These are phyloP conservation scores for Phytomonas francai DNA, from an alignment of 208 protist species.

Conservation along the genomic window DNA sequence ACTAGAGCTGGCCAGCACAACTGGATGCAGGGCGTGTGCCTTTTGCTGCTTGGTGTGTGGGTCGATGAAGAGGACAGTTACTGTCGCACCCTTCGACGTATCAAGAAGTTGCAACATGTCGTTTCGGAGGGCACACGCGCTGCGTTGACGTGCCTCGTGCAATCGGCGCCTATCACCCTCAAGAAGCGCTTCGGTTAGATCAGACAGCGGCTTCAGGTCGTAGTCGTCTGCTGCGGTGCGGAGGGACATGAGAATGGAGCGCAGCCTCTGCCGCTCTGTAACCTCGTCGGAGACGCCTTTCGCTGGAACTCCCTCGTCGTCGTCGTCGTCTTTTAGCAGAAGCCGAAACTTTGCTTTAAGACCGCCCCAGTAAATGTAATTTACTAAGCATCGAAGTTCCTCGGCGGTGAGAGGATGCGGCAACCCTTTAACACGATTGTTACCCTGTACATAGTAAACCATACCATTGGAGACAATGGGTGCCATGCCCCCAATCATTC, in stretches of 20 bases:
- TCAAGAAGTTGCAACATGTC: constrained; percentile 47
- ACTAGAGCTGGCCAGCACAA: constrained; percentile 48
- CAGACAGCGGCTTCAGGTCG: constrained; percentile 28
- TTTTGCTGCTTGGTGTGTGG: constrained; percentile 66
- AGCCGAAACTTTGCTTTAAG: constrained; percentile 36
- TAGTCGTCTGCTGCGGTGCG: constrained; percentile 34
- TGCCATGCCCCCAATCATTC: background rate
- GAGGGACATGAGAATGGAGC: constrained; percentile 3
- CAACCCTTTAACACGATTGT: constrained; percentile 52
- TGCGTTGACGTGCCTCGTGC: constrained; percentile 22
- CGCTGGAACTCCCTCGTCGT: constrained; percentile 9
- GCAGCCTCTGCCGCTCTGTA: background rate
- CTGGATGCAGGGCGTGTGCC: constrained; percentile 48
- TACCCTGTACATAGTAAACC: constrained; percentile 68
- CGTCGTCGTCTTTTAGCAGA: constrained; percentile 44
- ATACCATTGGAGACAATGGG: background rate
- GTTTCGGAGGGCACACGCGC: constrained; percentile 29
- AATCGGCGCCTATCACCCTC: constrained; percentile 29
- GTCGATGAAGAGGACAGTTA: constrained; percentile 74
- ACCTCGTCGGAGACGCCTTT: constrained; percentile 11
- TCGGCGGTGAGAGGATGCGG: constrained; percentile 36
- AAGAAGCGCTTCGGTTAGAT: constrained; percentile 43
- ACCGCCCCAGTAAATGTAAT: constrained; percentile 73
- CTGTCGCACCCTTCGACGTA: constrained; percentile 24
- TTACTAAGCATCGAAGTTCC: constrained; percentile 41